Base-by-base conservation (phyloP, 2,329 filamentous ascomycete species). In the Ceratocystis harringtonii region DNA sequence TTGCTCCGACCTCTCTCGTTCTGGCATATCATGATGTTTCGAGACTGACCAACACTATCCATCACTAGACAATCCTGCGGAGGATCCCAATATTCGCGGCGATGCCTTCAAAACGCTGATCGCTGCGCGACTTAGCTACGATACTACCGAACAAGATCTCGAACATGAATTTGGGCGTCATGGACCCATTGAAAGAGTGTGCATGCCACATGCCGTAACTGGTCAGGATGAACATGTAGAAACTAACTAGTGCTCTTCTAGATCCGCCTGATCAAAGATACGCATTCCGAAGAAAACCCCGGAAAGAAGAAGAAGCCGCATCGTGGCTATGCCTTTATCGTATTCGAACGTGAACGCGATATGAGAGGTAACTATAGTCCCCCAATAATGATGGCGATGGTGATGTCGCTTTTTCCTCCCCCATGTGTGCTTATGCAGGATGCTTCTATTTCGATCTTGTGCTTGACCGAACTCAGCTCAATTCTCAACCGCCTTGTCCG, bases 31-130 rank as follows among this genome's bases (percentile, higher is more conserved):
- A 32, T 50, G 61, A 63, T 55, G 28, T 28, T n/a, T 22, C 10
- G 25, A 6, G 41, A 25, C 30, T 58, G 17, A 12, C 19, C 19
- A 30, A 44, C 17, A 57, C 3, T 28, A 3, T 5, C 19, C 4
- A 62, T 19, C 22, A 69, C 45, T 69, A 92, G 92, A 89, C 76
- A 89, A 92, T 69, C 92, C 94, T 5, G 78, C 80, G 28, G 86
- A 94, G 45, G 94, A 99, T 72, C 83, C 88, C 12, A 94, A 96
- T 71, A 87, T 96, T 69, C 85, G 91, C 69, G 92, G 94, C 66
- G 92, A 97, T 77, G 88, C 92, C 1, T 96, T 94, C 80, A 95
- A 90, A 77, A 99, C 94, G 15, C 80, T 99, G 62, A 95, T 99
- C 72, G 89, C 97, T 65, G 88, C 90, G 64, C 87, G 94, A 65